A percentile compares a stretch with the other conserved stretches of the same genome.
phyloP scores from a whole-genome alignment of 2,329 filamentous ascomycete species.

The Colletotrichum higginsianum region DNA sequence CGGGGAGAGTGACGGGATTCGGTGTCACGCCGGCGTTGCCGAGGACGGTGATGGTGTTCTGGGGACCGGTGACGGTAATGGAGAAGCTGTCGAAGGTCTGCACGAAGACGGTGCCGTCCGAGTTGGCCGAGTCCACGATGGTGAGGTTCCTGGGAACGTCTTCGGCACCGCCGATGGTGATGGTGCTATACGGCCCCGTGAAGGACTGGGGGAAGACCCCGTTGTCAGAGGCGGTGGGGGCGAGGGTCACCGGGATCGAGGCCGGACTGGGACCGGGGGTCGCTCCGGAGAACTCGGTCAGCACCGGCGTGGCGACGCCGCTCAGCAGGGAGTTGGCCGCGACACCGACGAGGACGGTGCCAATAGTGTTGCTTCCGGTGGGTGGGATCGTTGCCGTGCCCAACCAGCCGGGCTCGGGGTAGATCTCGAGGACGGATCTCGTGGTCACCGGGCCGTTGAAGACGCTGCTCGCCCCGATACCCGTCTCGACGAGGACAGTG shows the following conservation, averaged over 20 bases:
- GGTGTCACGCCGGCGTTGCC: conserved; percentile 32
- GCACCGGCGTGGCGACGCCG: neutral
- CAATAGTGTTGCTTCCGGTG: neutral
- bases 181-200: conserved; percentile 5
- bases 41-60: conserved; percentile 30
- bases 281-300: neutral
- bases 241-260: conserved; percentile 17
- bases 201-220: neutral
- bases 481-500: conserved; percentile 20
- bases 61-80: conserved; percentile 26
- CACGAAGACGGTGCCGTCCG: conserved; percentile 21
- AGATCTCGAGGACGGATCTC: conserved; percentile 13
- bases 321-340: conserved; percentile 8
- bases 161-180: conserved; percentile 30
- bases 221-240: conserved; percentile 2
- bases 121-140: conserved; percentile 18
- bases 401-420: conserved; percentile 17
- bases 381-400: conserved; percentile 16
- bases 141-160: conserved; percentile 35
- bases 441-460: conserved; percentile 14
- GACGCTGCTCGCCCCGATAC: neutral
- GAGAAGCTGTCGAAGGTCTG: conserved; percentile 36
- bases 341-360: conserved; percentile 13
- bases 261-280: conserved; percentile 26
- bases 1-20: conserved; percentile 16